Evolutionary conservation across 2,329 filamentous ascomycete species (phyloP), one percentile per base, ranked within the genome.

Genomic region (Xylaria sp.): DNA sequence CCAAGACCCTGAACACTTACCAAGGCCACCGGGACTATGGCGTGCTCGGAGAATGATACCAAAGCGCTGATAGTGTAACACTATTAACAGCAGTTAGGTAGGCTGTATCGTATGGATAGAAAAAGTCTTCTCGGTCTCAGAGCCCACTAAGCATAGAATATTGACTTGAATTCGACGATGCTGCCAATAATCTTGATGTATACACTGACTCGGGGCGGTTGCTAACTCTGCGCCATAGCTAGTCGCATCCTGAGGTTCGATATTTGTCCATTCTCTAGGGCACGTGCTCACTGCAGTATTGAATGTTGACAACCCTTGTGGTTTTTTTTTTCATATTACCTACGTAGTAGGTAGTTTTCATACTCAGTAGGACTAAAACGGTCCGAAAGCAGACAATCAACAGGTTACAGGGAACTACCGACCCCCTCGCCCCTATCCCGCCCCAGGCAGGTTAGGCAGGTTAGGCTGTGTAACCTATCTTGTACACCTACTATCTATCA

Each of bases 271-370:
- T 59, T 55, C 60, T 35, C 21, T 5, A 25, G 40, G 37, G 60
- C 66, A 68, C 66, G 66, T 68, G 66, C 66, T 65, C 58, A 42
- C 37, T 44, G 62, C 44, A 23, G 37, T 47, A 47, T 10, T 23
- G 44, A 47, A 47, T 5, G 2, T n/a, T n/a, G n/a, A n/a, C n/a
- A 25, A 25, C 16, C 1, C 10, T 32, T 67, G 29, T 54, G 35
- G 53, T 42, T 58, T 63, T n/a, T 40, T 12, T 21, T 9, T 47
- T 16, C 5, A 16, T 42, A 18, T 42, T n/a, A n/a, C n/a, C n/a
- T n/a, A n/a, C n/a, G n/a, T n/a, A n/a, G n/a, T n/a, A n/a, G 13
- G 18, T 12, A 48, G 9, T 23, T 23, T 60, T 51, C 57, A 51
- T 8, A 2, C 32, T 35, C 32, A 10, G 8, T 35, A 25, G 13